phyloP scores from a whole-genome alignment of 805 yeast genomes.

The Ascoidea tarda region DNA sequence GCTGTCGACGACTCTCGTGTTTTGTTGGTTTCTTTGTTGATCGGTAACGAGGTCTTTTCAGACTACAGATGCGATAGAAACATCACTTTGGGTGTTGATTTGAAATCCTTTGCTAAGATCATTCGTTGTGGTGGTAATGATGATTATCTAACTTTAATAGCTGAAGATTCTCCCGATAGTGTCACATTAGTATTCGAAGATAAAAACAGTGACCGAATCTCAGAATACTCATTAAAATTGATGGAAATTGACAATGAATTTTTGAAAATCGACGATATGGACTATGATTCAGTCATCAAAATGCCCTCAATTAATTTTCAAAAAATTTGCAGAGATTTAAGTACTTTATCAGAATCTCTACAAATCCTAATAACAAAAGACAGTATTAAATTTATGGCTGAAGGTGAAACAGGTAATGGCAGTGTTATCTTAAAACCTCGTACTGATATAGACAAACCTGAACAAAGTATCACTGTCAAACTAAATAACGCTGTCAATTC shows the following conservation, averaged over 20 bases:
- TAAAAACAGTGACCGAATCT: constrained; percentile 75
- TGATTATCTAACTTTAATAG: constrained; percentile 77
- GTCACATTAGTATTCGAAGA: constrained; percentile 82
- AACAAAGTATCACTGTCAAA: constrained; percentile 58
- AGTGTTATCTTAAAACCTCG: constrained; percentile 74
- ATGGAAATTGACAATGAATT: constrained; percentile 96
- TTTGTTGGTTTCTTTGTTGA: constrained; percentile 71
- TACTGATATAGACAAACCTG: constrained; percentile 70
- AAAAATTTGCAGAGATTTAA: constrained; percentile 79
- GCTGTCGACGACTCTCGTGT: constrained; percentile 98
- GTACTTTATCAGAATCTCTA: constrained; percentile 76
- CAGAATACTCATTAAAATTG: constrained; percentile 81
- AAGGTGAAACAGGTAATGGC: constrained; percentile 88
- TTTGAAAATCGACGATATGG: constrained; percentile 87
- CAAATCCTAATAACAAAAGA: constrained; percentile 82
- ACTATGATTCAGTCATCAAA: constrained; percentile 71
- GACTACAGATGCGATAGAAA: constrained; percentile 94
- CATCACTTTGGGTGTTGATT: constrained; percentile 81
- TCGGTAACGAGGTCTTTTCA: constrained; percentile 78
- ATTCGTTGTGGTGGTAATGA: constrained; percentile 84
- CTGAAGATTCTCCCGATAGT: constrained; percentile 77
- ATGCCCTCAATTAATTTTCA: constrained; percentile 85
- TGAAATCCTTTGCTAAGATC: constrained; percentile 76
- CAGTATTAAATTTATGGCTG: constrained; percentile 76
- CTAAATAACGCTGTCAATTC: constrained; percentile 78